Percentiles rank a stretch among this genome's conserved stretches.
Conservation (phyloP, 495 filamentous ascomycete species). For the Podospora sp. region DNA sequence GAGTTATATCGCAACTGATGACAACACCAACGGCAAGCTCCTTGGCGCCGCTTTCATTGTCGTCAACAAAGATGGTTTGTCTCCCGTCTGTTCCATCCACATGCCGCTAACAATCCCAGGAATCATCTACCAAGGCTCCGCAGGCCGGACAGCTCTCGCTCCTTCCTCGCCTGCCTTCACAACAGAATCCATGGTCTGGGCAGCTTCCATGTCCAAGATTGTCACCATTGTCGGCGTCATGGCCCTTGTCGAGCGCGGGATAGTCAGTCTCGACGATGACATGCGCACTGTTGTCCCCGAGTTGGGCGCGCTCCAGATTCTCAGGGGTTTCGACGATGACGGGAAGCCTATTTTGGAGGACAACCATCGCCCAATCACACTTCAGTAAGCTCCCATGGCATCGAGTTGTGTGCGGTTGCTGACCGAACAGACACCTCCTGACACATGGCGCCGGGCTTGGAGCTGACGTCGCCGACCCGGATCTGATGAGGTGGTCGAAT, state of each 20-base stretch:
- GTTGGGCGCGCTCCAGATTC: constrained; percentile 27
- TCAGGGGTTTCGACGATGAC: constrained; percentile 28
- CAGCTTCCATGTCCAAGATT: constrained; percentile 37
- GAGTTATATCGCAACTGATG: constrained; percentile 21
- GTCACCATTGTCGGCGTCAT: constrained; percentile 29
- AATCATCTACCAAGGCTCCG: constrained; percentile 30
- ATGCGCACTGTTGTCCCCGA: constrained; percentile 29
- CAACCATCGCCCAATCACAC: constrained; percentile 32
- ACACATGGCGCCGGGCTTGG: constrained; percentile 37
- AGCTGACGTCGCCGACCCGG: constrained; percentile 28
- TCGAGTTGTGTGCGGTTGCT: not conserved
- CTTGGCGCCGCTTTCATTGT: constrained; percentile 37
- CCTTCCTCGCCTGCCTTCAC: constrained; percentile 32
- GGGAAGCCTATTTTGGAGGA: constrained; percentile 32
- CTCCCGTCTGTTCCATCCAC: not conserved
- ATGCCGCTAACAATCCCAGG: constrained; percentile 12
- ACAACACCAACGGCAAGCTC: constrained; percentile 33
- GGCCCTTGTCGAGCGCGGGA: constrained; percentile 32
- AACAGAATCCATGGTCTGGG: constrained; percentile 54
- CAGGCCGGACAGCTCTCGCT: constrained; percentile 27
- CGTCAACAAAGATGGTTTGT: constrained; percentile 30
- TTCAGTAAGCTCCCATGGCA: constrained; percentile 22
- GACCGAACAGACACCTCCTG: constrained; percentile 31
- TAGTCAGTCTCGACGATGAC: constrained; percentile 31
- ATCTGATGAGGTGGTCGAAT: constrained; percentile 18